Base-by-base conservation (phyloP, 805 yeast species). In the Zygoascus flipseniorum region DNA sequence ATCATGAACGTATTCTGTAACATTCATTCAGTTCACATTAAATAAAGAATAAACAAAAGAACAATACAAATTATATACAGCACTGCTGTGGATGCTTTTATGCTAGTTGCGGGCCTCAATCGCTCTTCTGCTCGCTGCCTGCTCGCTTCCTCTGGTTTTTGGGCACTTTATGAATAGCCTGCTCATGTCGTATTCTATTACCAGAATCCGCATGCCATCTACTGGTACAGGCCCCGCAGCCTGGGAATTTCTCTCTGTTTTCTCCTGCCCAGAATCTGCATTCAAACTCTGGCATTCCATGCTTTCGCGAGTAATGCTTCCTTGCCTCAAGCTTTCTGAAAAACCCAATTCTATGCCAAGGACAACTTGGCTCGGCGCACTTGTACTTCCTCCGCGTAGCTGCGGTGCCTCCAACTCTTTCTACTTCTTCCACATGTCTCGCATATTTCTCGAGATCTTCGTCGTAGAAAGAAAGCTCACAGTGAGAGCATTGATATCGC, bases 131-230 rank as follows among this genome's bases (percentile, higher is more conserved):
- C 39, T 35, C 39, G 16, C 39, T 35, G 3, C 16, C 31, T 31
- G 31, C 19, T 23, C 37, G 37, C 16, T 31, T 26, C 37, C 20
- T 46, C 32, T 13, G 44, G 13, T 18, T 10, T 10, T 42, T 42
- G 13, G 44, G 44, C 11, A 19, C 49, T 4, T 31, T 63, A 31
- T 62, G 65, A 5, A 62, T 62, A 37, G 56, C 62, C 31, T 58
- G 55, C 46, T 62, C 65, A 46, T 62, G 65, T 9, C 65, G 45
- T 5, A 60, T 54, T 5, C 65, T 51, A 47, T 62, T 62, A 8
- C 65, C 65, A 14, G 64, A 55, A 44, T 62, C 65, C 11, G 65
- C 65, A 42, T 62, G 65, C 65, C 65, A 62, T 42, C 58, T 57
- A 5, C 65, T 62, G 9, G 62, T 58, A 52, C 65, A 62, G 3